A percentile compares a stretch with the other conserved stretches of the same genome.
phyloP scores from a whole-genome alignment of 2,329 filamentous ascomycete genomes.

The Penicillium expansum region DNA sequence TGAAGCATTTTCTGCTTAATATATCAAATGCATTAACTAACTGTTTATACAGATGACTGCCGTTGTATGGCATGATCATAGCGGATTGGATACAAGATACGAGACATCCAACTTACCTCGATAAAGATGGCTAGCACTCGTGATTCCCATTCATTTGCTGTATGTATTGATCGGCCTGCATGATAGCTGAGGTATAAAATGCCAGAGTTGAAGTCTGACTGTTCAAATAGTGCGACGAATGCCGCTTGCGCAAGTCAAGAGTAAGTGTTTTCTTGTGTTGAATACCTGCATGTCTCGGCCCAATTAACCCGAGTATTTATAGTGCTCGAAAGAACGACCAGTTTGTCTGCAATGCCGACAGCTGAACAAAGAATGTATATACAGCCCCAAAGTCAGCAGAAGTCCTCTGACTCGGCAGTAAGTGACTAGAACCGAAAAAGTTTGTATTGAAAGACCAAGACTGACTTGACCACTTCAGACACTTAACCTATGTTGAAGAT shows the following conservation, averaged over 20 bases:
- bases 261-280: conserved; percentile 20
- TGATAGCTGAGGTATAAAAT: conserved; percentile 4
- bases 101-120: conserved; percentile 21
- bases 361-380: conserved; percentile 41
- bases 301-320: conserved; percentile 3
- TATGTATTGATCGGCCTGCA: conserved; percentile 23
- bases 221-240: conserved; percentile 38
- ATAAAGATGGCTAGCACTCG: conserved; percentile 41
- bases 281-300: not conserved
- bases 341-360: conserved; percentile 41
- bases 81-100: conserved; percentile 27
- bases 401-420: conserved; percentile 45
- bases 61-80: conserved; percentile 31
- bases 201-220: not conserved
- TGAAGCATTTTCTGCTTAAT: not conserved
- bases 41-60: conserved; percentile 31
- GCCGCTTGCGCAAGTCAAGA: conserved; percentile 41
- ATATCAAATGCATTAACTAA: conserved; percentile 20
- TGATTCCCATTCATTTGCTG: conserved; percentile 42
- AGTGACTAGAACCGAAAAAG: conserved; percentile 11
- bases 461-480: conserved; percentile 26
- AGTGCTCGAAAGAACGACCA: conserved; percentile 46
- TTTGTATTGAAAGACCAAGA: conserved; percentile 3
- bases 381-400: conserved; percentile 43
- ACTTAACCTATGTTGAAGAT: conserved; percentile 43